These are phyloP conservation scores for Suhomyces anneliseae DNA, from an alignment of 1,139 yeast species.

Conservation along the genomic window DNA sequence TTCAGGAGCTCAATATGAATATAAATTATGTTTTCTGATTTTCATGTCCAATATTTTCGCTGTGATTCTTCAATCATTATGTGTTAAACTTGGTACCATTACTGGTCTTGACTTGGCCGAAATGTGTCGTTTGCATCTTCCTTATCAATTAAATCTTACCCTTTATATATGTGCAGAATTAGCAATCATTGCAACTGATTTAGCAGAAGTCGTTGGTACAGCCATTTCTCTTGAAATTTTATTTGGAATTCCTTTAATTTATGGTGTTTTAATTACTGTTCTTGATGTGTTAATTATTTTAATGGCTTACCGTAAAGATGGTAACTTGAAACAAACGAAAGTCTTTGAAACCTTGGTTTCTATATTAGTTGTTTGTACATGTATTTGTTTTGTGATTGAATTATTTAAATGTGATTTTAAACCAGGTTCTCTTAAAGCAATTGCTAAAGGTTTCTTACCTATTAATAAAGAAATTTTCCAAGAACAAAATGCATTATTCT, in stretches of 20 bases:
- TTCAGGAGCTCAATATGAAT: constrained; percentile 72
- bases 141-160: constrained; percentile 55
- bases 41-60: constrained; percentile 70
- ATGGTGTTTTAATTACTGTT: constrained; percentile 69
- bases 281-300: constrained; percentile 69
- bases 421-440: constrained; percentile 33
- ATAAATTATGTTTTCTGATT: constrained; percentile 61
- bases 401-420: constrained; percentile 52
- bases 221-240: constrained; percentile 84
- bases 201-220: constrained; percentile 88
- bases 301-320: constrained; percentile 72
- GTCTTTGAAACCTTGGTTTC: constrained; percentile 68
- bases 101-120: constrained; percentile 89
- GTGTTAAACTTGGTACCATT: constrained; percentile 76
- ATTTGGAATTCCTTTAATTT: constrained; percentile 62
- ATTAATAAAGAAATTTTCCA: constrained; percentile 43
- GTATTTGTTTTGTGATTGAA: constrained; percentile 63
- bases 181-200: constrained; percentile 85
- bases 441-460: constrained; percentile 66
- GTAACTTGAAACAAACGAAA: constrained; percentile 63
- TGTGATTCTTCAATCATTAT: constrained; percentile 65
- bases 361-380: constrained; percentile 60
- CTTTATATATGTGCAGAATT: constrained; percentile 78
- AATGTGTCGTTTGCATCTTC: constrained; percentile 66
- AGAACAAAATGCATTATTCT: constrained; percentile 60